phyloP scores from a whole-genome alignment of 2,329 filamentous ascomycete species.

The Triangularia setosa region DNA sequence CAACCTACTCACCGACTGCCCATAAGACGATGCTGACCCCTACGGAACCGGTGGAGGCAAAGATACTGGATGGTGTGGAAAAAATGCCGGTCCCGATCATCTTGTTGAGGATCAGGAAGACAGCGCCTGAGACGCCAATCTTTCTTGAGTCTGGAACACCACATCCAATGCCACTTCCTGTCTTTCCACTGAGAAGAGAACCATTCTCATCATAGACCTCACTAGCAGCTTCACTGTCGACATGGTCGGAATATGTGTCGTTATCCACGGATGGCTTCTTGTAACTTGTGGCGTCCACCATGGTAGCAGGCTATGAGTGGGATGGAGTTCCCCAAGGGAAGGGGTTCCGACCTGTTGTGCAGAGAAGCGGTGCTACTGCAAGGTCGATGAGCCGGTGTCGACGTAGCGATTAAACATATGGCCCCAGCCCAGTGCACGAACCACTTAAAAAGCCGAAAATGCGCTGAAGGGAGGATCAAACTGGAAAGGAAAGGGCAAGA shows the following conservation, averaged over 20 bases:
- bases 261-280: background rate
- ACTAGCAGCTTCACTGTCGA: constrained; percentile 9
- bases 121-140: constrained; percentile 49
- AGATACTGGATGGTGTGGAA: constrained; percentile 51
- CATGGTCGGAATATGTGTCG: background rate
- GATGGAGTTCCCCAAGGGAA: background rate
- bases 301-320: background rate
- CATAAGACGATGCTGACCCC: constrained; percentile 40
- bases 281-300: background rate
- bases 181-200: constrained; percentile 13
- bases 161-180: constrained; percentile 22
- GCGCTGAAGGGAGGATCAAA: background rate
- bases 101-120: constrained; percentile 54
- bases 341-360: background rate
- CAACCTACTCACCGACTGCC: constrained; percentile 24
- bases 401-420: background rate
- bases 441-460: background rate
- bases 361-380: background rate
- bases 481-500: background rate
- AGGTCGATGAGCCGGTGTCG: background rate
- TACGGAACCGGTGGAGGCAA: constrained; percentile 52
- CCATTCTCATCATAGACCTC: background rate
- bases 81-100: constrained; percentile 59
- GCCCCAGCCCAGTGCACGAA: background rate
- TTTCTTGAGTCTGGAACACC: constrained; percentile 41